phyloP scores from a whole-genome alignment of 257 asterid species.

The Nicotiana benthamiana region DNA sequence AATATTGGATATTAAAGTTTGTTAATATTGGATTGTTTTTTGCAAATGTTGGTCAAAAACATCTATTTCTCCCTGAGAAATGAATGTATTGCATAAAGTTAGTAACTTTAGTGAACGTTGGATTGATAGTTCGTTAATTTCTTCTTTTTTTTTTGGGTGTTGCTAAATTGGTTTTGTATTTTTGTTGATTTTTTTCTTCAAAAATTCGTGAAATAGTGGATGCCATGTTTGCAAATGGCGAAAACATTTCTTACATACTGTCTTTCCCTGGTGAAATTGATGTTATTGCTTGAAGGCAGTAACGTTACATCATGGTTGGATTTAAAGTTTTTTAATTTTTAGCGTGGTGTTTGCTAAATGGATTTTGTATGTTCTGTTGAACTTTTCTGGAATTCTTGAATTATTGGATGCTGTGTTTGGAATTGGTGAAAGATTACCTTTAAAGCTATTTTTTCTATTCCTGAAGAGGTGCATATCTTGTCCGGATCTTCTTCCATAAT shows the following conservation, averaged over 20 bases:
- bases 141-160: neutral
- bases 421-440: neutral
- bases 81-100: neutral
- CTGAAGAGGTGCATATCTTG: too few species aligned
- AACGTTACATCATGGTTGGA: neutral
- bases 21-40: neutral
- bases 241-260: neutral
- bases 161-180: neutral
- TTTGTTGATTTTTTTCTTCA: neutral
- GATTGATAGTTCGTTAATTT: neutral
- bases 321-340: neutral
- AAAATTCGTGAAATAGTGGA: neutral
- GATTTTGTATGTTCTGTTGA: neutral
- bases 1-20: neutral
- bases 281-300: neutral
- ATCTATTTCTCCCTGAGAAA: neutral
- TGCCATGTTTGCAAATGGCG: neutral
- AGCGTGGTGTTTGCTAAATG: neutral
- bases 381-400: neutral
- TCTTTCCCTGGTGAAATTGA: neutral
- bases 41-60: neutral
- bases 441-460: neutral
- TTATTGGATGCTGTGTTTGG: neutral
- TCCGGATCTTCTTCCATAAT: too few species aligned
- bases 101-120: neutral